Percentiles rank a stretch among this genome's conserved stretches.
Conservation (phyloP, 495 filamentous ascomycete genomes). For the Xylaria grammica region DNA sequence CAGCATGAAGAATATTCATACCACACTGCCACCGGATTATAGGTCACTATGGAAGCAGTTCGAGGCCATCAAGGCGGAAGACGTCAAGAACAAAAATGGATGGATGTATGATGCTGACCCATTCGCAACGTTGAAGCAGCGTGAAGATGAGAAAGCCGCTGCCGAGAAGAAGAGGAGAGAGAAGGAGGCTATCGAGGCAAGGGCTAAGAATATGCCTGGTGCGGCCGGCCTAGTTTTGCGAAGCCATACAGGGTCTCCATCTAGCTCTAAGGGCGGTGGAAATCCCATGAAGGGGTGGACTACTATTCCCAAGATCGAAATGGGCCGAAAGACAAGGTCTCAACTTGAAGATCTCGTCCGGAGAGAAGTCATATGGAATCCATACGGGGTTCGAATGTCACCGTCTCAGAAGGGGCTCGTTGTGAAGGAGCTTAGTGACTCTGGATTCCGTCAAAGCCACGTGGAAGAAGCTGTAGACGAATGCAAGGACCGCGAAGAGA, state of each 20-base stretch:
- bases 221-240: slow-evolving; percentile 44
- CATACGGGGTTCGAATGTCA: slow-evolving; percentile 68
- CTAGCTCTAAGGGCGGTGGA: slow-evolving; percentile 18
- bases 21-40: slow-evolving; percentile 91
- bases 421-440: slow-evolving; percentile 70
- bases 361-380: slow-evolving; percentile 84
- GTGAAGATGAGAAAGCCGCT: slow-evolving; percentile 73
- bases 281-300: slow-evolving; percentile 75
- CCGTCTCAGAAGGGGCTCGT: slow-evolving; percentile 60
- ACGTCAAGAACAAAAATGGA: slow-evolving; percentile 72
- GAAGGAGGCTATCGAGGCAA: slow-evolving; percentile 64
- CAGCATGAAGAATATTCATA: slow-evolving; percentile 92
- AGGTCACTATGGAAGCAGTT: slow-evolving; percentile 89
- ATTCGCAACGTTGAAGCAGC: slow-evolving; percentile 77
- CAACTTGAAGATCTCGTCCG: slow-evolving; percentile 80
- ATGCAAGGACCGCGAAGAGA: slow-evolving; percentile 92
- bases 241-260: slow-evolving; percentile 36
- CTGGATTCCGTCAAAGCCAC: slow-evolving; percentile 88
- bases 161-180: slow-evolving; percentile 74
- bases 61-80: slow-evolving; percentile 74
- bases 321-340: slow-evolving; percentile 77
- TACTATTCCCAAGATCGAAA: slow-evolving; percentile 85
- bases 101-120: slow-evolving; percentile 99
- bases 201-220: slow-evolving; percentile 61
- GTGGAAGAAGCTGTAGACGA: slow-evolving; percentile 84